Base-by-base conservation (phyloP, 176 grass and related monocot genomes). In the Saccharum officinarum region DNA sequence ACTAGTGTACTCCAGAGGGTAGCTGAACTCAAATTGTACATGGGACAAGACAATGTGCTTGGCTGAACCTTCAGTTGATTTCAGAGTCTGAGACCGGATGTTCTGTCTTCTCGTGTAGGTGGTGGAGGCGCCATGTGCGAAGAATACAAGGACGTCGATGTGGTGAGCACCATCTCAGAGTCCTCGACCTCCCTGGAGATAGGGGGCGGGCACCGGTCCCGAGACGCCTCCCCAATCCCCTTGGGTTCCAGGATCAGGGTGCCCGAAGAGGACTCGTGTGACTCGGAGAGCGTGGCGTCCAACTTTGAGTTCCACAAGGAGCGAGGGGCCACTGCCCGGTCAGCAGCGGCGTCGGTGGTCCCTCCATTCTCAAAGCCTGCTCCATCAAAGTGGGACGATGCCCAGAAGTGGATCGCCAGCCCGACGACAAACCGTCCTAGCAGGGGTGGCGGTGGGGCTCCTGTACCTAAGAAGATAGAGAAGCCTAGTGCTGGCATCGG, bases 371-470 rank as follows among this genome's bases (percentile, higher is more conserved):
- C 94, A 62, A 97, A 94, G 81, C 90, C 71, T 14, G 89, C 92
- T 15, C 92, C 97, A 14, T 99, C 97, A 4, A 99, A 99, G 86
- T 99, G 97, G 97, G 97, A 95, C 8, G 84, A 99, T 84, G 97
- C 97, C 0, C 97, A 99, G 74, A 99, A 99, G 79, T 99, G 97
- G 97, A 99, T 99, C 7, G 97, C 92, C 30, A 99, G 97, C 86
- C 94, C 97, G 0, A 90, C 88, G 17, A 82, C 71, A 28, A 91
- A 90, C 74, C 71, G 88, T 7, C 44, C 82, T 12, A 34, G 67
- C 46, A 90, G 84, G 83, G 82, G 17, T 7, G 59, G 84, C 46
- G 61, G 84, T 63, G 90, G 80, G 39, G 83, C 37, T 23, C 57
- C 57, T 12, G 80, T 62, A 0, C 47, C 77, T 5, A 94, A 87